Evolutionary conservation across 176 grass and related monocot genomes (phyloP).

Genomic region (Hsuehochloa calcarea): DNA sequence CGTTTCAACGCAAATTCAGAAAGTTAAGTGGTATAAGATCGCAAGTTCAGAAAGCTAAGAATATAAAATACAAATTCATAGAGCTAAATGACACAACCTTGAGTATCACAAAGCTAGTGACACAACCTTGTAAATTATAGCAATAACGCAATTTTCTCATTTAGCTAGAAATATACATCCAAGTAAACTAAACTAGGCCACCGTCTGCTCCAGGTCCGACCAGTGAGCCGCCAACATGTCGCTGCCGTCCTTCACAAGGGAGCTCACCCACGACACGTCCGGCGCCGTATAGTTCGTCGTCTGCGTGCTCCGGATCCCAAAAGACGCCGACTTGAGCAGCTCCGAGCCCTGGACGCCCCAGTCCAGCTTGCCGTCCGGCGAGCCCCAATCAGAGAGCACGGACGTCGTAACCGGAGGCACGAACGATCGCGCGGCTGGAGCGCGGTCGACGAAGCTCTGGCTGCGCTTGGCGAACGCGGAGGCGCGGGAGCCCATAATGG

Average conservation of each 20-base stretch:
- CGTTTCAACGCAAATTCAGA: too few relatives aligned
- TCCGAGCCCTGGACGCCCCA: conserved; percentile 71
- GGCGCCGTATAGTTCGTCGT: conserved; percentile 11
- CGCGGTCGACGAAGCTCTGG: conserved; percentile 66
- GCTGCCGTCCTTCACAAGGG: conserved; percentile 39
- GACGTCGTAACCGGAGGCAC: conserved; percentile 22
- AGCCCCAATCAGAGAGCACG: conserved; percentile 56
- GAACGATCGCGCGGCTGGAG: conserved; percentile 1
- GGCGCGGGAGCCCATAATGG: conserved; percentile 46
- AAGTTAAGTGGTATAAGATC: too few relatives aligned
- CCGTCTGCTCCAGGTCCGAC: conserved; percentile 55
- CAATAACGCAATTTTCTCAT: too few relatives aligned
- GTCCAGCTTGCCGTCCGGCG: conserved; percentile 61
- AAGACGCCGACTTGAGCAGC: conserved; percentile 65
- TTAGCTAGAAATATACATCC: not conserved
- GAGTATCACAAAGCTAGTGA: too few relatives aligned
- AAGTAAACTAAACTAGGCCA: conserved; percentile 28
- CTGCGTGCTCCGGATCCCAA: conserved; percentile 31
- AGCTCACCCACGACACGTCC: conserved; percentile 34
- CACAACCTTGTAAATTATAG: too few relatives aligned
- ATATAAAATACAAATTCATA: too few relatives aligned
- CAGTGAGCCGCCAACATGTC: conserved; percentile 38
- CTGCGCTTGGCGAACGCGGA: conserved; percentile 47
- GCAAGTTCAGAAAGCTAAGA: too few relatives aligned
- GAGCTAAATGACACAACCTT: too few relatives aligned